phyloP scores from a whole-genome alignment of 495 filamentous ascomycete genomes.

The Penicillium steckii region DNA sequence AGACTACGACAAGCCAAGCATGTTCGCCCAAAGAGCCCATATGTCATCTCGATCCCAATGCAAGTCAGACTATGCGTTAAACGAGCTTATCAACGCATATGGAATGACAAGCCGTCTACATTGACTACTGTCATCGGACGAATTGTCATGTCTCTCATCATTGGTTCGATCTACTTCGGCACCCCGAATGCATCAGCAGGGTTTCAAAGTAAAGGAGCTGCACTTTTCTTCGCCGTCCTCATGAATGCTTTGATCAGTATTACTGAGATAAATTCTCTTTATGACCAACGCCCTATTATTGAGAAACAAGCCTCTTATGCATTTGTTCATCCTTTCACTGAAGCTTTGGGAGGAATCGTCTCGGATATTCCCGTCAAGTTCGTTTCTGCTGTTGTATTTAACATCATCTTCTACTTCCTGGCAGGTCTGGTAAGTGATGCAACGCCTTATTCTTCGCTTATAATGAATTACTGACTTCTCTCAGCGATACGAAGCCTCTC shows the following conservation, averaged over 20 bases:
- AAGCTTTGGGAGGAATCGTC: conserved; percentile 57
- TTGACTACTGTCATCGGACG: conserved; percentile 79
- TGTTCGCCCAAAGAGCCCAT: conserved; percentile 42
- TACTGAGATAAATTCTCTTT: conserved; percentile 61
- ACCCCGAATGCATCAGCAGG: conserved; percentile 59
- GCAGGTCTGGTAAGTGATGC: conserved; percentile 43
- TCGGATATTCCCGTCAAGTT: conserved; percentile 60
- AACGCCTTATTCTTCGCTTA: not conserved
- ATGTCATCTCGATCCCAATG: conserved; percentile 46
- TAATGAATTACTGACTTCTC: conserved; percentile 15
- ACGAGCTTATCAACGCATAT: conserved; percentile 56
- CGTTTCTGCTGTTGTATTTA: conserved; percentile 47
- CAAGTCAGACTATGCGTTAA: conserved; percentile 49
- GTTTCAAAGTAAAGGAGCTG: conserved; percentile 78
- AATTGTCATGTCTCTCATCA: conserved; percentile 73
- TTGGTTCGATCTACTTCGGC: conserved; percentile 85
- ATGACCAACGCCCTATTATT: conserved; percentile 60
- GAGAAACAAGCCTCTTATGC: conserved; percentile 65
- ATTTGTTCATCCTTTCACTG: conserved; percentile 64
- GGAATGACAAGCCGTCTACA: conserved; percentile 73
- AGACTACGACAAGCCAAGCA: conserved; percentile 40
- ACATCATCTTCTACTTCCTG: conserved; percentile 59
- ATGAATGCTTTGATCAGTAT: conserved; percentile 55
- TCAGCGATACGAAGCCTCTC: conserved; percentile 42
- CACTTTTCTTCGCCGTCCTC: conserved; percentile 87